These are phyloP conservation scores for Trypanosomatidae sp. DNA, from an alignment of 208 protist species.

Conservation along the genomic window DNA sequence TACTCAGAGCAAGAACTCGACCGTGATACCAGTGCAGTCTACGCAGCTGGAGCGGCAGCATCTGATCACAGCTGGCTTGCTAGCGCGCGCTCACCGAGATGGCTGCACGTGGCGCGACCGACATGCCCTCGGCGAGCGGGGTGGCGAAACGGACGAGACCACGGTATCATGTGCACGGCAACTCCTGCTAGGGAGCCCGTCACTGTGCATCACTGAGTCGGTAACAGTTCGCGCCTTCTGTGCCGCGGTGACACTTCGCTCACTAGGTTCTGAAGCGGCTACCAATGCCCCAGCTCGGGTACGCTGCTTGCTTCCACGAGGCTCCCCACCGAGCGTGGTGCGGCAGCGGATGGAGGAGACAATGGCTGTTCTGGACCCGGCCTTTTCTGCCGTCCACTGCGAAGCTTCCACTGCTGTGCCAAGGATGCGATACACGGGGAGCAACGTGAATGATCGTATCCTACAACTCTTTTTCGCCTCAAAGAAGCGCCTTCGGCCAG, in stretches of 20 bases:
- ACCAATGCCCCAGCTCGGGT: constrained; percentile 4
- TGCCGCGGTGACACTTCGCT: constrained; percentile 24
- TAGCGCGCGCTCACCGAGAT: constrained; percentile 18
- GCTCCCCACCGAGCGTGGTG: constrained; percentile 40
- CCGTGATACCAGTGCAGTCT: background rate
- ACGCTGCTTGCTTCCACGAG: constrained; percentile 52
- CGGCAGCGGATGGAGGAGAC: constrained; percentile 11
- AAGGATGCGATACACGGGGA: constrained; percentile 22
- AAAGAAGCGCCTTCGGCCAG: constrained; percentile 12
- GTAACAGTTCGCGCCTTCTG: constrained; percentile 48
- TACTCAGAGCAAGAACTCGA: background rate
- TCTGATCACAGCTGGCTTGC: constrained; percentile 2
- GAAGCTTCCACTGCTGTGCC: background rate
- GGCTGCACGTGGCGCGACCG: constrained; percentile 26
- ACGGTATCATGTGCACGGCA: constrained; percentile 6
- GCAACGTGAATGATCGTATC: constrained; percentile 35
- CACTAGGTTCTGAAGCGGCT: background rate
- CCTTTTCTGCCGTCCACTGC: background rate
- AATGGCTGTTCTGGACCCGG: background rate
- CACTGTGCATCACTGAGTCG: constrained; percentile 27
- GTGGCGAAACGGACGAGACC: background rate
- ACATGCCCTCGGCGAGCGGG: background rate
- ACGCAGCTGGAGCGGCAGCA: constrained; percentile 14
- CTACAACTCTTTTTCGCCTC: constrained; percentile 34
- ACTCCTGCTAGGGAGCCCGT: constrained; percentile 30